A percentile compares a stretch with the other conserved stretches of the same genome.
These are phyloP conservation scores for Peronospora belbahrii DNA, from an alignment of 352 stramenopile species.

Conservation along the genomic window DNA sequence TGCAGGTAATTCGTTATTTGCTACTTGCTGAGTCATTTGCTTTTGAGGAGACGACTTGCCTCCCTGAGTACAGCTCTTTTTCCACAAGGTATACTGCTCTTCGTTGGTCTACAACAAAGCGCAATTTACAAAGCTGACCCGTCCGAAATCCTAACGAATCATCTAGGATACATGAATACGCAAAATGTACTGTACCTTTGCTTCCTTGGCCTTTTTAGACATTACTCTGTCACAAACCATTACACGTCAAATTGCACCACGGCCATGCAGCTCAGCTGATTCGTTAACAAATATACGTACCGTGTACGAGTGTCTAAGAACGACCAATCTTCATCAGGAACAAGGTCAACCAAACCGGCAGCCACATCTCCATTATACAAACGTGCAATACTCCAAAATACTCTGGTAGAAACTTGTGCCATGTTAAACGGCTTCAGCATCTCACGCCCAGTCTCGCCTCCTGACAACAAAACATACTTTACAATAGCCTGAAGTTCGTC, in stretches of 20 bases:
- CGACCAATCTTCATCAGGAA: constrained; percentile 79
- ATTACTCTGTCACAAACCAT: constrained; percentile 31
- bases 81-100: constrained; percentile 62
- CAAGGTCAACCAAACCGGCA: constrained; percentile 45
- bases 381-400: constrained; percentile 82
- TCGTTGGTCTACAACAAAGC: constrained; percentile 45
- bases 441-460: constrained; percentile 67
- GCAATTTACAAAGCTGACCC: neutral
- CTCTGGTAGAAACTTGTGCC: constrained; percentile 71
- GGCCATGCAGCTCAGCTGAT: neutral
- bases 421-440: constrained; percentile 90
- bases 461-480: constrained; percentile 79
- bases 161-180: neutral
- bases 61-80: constrained; percentile 18
- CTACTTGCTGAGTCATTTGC: neutral
- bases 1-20: constrained; percentile 2
- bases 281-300: constrained; percentile 16
- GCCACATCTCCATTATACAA: constrained; percentile 73
- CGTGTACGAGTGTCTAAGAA: constrained; percentile 71
- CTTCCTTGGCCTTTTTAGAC: constrained; percentile 73
- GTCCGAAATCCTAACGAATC: neutral
- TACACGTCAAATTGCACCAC: neutral
- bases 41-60: neutral
- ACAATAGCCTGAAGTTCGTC: constrained; percentile 62
- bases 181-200: constrained; percentile 36